Evolutionary conservation across 139 green algal species (phyloP).

Genomic region (Closterium sp.): DNA sequence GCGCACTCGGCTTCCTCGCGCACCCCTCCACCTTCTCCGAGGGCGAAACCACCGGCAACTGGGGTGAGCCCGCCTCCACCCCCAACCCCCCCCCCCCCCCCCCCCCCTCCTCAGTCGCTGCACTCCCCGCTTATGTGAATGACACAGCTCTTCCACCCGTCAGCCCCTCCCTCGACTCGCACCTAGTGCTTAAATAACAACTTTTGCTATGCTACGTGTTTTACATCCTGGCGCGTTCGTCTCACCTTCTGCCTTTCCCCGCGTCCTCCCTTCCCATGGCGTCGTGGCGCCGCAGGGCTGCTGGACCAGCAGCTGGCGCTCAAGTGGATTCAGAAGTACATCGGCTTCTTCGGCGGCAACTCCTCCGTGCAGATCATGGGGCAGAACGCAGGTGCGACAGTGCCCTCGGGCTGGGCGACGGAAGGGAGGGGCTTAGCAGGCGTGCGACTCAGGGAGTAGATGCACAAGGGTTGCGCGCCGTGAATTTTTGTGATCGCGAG

Average conservation of each 20-base stretch:
- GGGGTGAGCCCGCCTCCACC: conserved; percentile 3
- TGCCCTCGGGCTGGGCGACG: too few relatives aligned
- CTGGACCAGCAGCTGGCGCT: conserved; percentile 33
- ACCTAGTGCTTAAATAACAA: background rate
- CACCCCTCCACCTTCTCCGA: conserved; percentile 21
- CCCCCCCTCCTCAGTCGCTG: background rate
- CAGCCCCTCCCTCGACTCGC: background rate
- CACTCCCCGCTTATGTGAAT: background rate
- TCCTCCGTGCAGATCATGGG: conserved; percentile 7
- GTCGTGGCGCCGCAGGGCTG: conserved; percentile 9
- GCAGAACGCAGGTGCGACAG: conserved; percentile 15
- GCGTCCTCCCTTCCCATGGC: background rate
- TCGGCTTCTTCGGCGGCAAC: conserved; percentile 13
- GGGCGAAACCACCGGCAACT: conserved; percentile 21
- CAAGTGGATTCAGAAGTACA: conserved; percentile 17
- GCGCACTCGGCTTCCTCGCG: conserved; percentile 12
- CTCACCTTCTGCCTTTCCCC: background rate
- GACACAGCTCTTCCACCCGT: background rate
- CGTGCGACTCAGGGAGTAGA: too few relatives aligned
- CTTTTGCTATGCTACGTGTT: background rate
- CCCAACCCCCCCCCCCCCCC: too few relatives aligned
- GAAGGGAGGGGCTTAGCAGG: too few relatives aligned
- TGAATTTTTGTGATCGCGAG: too few relatives aligned
- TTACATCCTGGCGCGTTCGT: background rate
- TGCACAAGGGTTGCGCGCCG: too few relatives aligned